phyloP scores from a whole-genome alignment of 345 rosid genomes.

The Linum tenue region DNA sequence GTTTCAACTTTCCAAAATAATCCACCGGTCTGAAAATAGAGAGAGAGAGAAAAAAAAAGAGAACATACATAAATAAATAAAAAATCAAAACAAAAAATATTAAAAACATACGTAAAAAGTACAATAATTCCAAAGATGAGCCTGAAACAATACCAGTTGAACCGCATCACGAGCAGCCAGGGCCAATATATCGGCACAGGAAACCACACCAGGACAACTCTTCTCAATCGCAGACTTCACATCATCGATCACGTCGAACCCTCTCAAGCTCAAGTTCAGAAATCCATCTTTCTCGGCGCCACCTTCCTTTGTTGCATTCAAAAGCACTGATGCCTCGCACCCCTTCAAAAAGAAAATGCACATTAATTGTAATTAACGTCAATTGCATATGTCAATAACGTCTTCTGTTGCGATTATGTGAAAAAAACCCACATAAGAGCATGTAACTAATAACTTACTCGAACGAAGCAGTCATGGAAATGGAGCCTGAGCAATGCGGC shows the following conservation, averaged over 20 bases:
- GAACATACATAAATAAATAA: too few relatives aligned
- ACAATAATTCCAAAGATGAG: background rate
- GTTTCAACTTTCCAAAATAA: slow-evolving; percentile 24
- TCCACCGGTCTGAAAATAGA: slow-evolving; percentile 35
- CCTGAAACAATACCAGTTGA: slow-evolving; percentile 15
- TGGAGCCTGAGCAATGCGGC: slow-evolving; percentile 30
- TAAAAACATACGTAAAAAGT: too few relatives aligned
- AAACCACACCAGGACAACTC: slow-evolving; percentile 28
- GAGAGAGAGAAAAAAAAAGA: background rate
- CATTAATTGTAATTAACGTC: background rate
- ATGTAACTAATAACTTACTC: slow-evolving; percentile 29
- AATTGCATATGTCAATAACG: too few relatives aligned
- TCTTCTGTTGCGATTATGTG: too few relatives aligned
- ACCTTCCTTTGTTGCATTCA: slow-evolving; percentile 27
- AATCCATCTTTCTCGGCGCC: slow-evolving; percentile 34
- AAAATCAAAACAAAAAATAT: background rate
- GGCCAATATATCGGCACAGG: slow-evolving; percentile 28
- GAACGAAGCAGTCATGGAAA: slow-evolving; percentile 22
- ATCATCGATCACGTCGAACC: slow-evolving; percentile 42
- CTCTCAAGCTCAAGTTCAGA: slow-evolving; percentile 35
- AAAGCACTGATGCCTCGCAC: slow-evolving; percentile 46
- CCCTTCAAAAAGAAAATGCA: slow-evolving; percentile 27
- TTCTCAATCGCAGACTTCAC: slow-evolving; percentile 29
- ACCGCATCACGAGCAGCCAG: slow-evolving; percentile 32
- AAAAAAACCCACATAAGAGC: background rate